phyloP scores from a whole-genome alignment of 2,329 filamentous ascomycete species.

The Teratosphaeria nubilosa region DNA sequence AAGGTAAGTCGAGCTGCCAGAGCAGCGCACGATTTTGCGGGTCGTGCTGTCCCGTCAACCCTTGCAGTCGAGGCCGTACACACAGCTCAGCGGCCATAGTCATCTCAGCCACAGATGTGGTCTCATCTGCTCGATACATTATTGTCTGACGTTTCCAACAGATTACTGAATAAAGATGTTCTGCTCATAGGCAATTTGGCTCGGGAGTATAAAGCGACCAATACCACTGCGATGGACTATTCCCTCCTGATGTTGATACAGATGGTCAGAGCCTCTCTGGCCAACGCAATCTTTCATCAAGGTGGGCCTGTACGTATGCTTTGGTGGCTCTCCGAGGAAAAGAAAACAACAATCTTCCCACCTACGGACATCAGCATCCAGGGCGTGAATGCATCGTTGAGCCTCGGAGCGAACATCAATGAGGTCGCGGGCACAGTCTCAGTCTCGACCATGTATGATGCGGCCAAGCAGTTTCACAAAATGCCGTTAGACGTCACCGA shows the following conservation, averaged over 20 bases:
- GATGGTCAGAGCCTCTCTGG: conserved; percentile 46
- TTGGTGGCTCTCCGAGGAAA: conserved; percentile 55
- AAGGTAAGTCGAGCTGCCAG: conserved; percentile 43
- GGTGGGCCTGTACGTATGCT: conserved; percentile 76
- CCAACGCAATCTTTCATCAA: conserved; percentile 45
- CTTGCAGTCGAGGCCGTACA: too few species aligned
- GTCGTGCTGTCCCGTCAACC: neutral
- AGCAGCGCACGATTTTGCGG: neutral
- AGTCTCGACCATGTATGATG: neutral
- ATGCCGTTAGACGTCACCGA: neutral
- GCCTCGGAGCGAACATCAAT: conserved; percentile 34
- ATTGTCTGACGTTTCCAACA: neutral
- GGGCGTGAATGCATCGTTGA: conserved; percentile 42
- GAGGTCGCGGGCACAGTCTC: conserved; percentile 1
- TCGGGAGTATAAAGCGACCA: conserved; percentile 8
- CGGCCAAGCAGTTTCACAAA: neutral
- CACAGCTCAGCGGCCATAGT: too few species aligned
- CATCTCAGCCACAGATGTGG: too few species aligned
- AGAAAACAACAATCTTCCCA: conserved; percentile 49
- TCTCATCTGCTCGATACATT: too few species aligned
- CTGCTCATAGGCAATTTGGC: conserved; percentile 42
- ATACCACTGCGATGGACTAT: neutral
- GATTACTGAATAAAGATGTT: conserved; percentile 38
- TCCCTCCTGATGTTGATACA: conserved; percentile 48
- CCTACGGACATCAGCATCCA: conserved; percentile 35